Base-by-base conservation (phyloP, 768 basidiomycete genomes). In the Gloeopeniophorella convolvens region DNA sequence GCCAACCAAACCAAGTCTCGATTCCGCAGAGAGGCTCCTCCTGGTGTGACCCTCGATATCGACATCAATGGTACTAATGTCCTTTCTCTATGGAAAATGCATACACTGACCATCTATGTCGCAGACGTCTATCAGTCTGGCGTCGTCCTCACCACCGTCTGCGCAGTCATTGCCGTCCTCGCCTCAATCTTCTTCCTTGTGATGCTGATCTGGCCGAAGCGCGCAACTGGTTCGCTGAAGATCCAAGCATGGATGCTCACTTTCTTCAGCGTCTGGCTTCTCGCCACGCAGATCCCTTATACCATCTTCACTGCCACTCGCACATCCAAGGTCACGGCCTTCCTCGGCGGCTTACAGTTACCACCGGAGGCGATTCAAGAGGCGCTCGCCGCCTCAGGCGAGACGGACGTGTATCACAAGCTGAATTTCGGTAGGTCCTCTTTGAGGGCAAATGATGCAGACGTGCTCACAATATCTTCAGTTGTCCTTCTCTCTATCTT, bases 251-350 rank as follows among this genome's bases (percentile, higher is more conserved):
- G 51, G 58, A n/a, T 67, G 16, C 66, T 78, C 52, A 62, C 65
- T 30, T 72, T 78, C 59, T 66, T 70, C 57, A 59, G 68, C 23
- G 18, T 67, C 9, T 77, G 73, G 73, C 65, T 82, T 34, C 67
- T 83, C 45, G 75, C 69, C 26, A 66, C 71, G 31, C 67, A 76
- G 51, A 70, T 76, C n/a, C 66, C 72, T 7, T 75, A 73, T 50
- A 72, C 73, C 30, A 59, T 69, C 54, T 72, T 72, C 65, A 72
- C 73, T 54, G 71, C 71, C 18, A 77, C 62, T 48, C 69, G 68
- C 33, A 60, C 62, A n/a, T 75, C 71, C n/a, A 62, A 67, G 45
- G 68, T 81, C 47, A 57, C 64, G 10, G 78, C 76, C 4, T 56
- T 52, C 33, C 53, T 80, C 51, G 66, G 63, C 4, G 64, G 63